Percentiles rank a stretch among this genome's conserved stretches.
phyloP scores from a whole-genome alignment of 208 protist species.

The Trypanosoma vivax region DNA sequence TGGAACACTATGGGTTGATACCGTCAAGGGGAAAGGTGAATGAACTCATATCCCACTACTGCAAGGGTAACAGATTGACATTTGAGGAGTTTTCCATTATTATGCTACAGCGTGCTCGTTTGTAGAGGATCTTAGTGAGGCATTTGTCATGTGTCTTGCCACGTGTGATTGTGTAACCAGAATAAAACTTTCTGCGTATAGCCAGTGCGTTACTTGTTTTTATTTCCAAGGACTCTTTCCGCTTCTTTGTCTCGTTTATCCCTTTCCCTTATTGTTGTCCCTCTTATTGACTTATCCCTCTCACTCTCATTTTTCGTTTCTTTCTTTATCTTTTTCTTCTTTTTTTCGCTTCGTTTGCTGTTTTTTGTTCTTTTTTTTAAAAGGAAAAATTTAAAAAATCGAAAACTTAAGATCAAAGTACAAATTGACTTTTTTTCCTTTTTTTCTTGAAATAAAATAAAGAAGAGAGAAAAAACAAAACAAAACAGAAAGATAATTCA shows the following conservation, averaged over 20 bases:
- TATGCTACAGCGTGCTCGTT: conserved; percentile 76
- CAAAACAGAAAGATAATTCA: conserved; percentile 1
- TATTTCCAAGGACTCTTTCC: no score
- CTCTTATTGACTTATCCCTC: no score
- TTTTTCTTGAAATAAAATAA: conserved; percentile 1
- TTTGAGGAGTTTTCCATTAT: conserved; percentile 83
- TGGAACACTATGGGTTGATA: conserved; percentile 77
- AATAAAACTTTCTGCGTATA: no score
- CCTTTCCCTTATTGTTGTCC: no score
- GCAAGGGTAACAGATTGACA: conserved; percentile 35
- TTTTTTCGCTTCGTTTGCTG: conserved; percentile 17
- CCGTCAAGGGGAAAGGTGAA: conserved; percentile 47
- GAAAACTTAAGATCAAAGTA: no score
- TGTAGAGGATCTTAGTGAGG: conserved; percentile 27
- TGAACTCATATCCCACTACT: conserved; percentile 45
- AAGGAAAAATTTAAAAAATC: no score
- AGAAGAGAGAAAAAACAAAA: conserved; percentile 6
- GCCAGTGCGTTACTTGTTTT: no score
- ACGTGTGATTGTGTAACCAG: no score
- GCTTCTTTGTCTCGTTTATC: no score
- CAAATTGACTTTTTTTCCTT: conserved; percentile 4
- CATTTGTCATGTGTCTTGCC: neutral
- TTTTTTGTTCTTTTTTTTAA: conserved; percentile 9
- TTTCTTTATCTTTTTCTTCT: conserved; percentile 13
- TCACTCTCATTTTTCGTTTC: neutral